Conservation (phyloP, 164 flowering plant genomes). For the Magnolia changhungtana region DNA sequence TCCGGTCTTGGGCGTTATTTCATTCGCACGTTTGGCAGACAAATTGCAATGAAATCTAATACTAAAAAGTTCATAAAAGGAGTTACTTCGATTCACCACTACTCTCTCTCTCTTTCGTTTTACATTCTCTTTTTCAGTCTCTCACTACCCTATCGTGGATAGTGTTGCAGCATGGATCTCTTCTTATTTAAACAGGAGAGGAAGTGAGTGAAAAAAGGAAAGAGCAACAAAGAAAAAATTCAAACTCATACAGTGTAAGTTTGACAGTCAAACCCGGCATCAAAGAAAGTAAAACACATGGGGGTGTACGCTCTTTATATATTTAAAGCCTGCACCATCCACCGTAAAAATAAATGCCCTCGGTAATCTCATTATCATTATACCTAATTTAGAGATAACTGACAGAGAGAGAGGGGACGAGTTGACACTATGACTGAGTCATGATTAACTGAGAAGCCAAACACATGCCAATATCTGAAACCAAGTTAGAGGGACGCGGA, state of each 20-base stretch:
- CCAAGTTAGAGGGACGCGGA: too few relatives aligned
- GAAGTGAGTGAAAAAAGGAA: constrained; percentile 13
- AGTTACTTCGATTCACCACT: constrained; percentile 1
- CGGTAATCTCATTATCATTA: constrained; percentile 36
- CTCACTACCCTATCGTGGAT: neutral
- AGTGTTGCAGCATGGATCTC: neutral
- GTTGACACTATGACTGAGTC: too few relatives aligned
- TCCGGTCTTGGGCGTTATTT: constrained; percentile 33
- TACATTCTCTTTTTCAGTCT: neutral
- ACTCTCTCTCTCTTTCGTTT: neutral
- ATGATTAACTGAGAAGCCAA: too few relatives aligned
- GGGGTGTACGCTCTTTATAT: constrained; percentile 16
- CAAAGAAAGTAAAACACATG: constrained; percentile 58
- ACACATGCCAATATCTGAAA: too few relatives aligned
- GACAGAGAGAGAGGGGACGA: too few relatives aligned
- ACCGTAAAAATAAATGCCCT: constrained; percentile 30
- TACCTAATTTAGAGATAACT: constrained; percentile 13
- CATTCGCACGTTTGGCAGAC: constrained; percentile 30
- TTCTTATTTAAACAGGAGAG: constrained; percentile 9
- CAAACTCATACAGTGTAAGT: constrained; percentile 32
- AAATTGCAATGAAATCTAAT: constrained; percentile 35
- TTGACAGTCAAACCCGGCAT: constrained; percentile 67
- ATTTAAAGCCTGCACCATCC: constrained; percentile 38
- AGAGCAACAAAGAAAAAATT: neutral
- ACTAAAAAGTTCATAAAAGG: constrained; percentile 7